Evolutionary conservation across 2,329 filamentous ascomycete species (phyloP), one percentile per base, ranked within the genome.

Genomic region (Aureobasidium sp.): DNA sequence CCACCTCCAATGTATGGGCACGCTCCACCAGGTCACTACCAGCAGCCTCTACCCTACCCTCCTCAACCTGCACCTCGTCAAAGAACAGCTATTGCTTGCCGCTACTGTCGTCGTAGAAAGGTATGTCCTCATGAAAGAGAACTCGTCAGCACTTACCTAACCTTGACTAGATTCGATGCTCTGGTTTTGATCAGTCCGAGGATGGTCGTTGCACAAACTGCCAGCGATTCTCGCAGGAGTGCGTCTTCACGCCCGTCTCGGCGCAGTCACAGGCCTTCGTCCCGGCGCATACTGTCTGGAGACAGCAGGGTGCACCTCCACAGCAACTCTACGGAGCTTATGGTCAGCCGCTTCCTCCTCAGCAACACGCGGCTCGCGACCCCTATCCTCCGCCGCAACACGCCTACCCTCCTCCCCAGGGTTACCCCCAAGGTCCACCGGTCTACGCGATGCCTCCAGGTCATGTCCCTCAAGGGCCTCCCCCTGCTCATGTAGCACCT

Each of bases 231-330:
- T 86, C 87, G 66, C 87, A 90, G 73, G 86, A 89, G 71, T 90
- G 87, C 75, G 84, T 90, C 74, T 90, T 90, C 74, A 89, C 86
- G 1, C 87, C 87, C 2, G 87, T 90, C 29, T 89, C 86, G 3
- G 87, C 86, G 11, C 86, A 89, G 74, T 84, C 86, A 9, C 86
- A 89, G 72, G 87, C 87, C 11, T 90, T 90, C 69, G 87, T 90
- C 37, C 87, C 87, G 8, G 86, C 86, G 10, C 85, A 89, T 70
- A 85, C 86, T 7, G 84, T 86, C 62, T 88, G 76, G 74, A 76
- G 78, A 48, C 71, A 71, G 41, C 64, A 65, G 44, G 77, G 77
- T 27, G 70, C 72, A 62, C 77, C 77, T 54, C 77, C 76, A 34
- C 68, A 70, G 41, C 73, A 74, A 67, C 74, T 80, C 81, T 81